Evolutionary conservation across 208 protist genomes (phyloP).

Genomic region (Leishmania major): DNA sequence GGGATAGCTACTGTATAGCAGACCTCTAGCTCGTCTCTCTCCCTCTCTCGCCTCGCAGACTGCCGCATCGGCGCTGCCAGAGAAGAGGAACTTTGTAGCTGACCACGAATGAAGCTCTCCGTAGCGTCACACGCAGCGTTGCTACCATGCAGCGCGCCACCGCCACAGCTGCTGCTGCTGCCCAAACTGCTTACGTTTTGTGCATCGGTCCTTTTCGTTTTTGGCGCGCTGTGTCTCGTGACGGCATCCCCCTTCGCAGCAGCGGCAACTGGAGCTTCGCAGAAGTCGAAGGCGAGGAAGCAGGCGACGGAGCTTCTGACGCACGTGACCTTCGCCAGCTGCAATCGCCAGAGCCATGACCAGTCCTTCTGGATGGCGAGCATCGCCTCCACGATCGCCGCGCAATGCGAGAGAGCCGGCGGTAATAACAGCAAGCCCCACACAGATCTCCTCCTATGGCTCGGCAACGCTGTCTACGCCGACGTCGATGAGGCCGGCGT

Average conservation of each 20-base stretch:
- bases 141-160: not conserved
- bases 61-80: not conserved
- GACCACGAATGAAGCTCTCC: not conserved
- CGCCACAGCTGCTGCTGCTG: not conserved
- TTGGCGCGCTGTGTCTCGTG: not conserved
- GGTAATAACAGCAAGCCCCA: conserved; percentile 1
- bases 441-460: conserved; percentile 74
- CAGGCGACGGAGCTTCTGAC: conserved; percentile 21
- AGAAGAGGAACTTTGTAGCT: not conserved
- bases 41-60: not conserved
- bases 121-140: not conserved
- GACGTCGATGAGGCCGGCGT: conserved; percentile 41
- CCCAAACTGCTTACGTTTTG: not conserved
- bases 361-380: conserved; percentile 62
- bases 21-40: not conserved
- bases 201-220: not conserved
- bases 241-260: not conserved
- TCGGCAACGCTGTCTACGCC: conserved; percentile 76
- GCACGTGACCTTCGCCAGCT: conserved; percentile 71
- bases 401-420: conserved; percentile 3
- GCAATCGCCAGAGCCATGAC: conserved; percentile 60
- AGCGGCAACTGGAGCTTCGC: not conserved
- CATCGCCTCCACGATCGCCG: conserved; percentile 28
- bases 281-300: not conserved
- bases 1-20: not conserved